Evolutionary conservation across 1,284 basidiomycete genomes (phyloP), one percentile per base, ranked within the genome.

Genomic region (Coriolopsis trogii): DNA sequence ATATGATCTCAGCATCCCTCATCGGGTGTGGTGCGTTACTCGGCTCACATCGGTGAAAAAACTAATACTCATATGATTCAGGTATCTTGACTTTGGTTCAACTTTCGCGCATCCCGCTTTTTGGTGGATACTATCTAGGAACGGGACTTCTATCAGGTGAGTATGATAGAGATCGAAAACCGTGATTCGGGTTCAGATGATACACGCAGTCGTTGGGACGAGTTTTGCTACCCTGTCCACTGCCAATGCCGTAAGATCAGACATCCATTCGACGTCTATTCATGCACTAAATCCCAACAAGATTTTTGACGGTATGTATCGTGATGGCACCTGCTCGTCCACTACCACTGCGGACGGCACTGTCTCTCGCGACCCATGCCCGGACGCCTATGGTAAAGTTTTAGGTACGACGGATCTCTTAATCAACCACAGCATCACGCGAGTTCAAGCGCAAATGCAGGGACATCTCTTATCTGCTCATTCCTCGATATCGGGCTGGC

Each of bases 191-290:
- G n/a, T n/a, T n/a, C n/a, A n/a, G n/a, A n/a, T n/a, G n/a, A n/a
- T n/a, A n/a, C n/a, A n/a, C 47, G 85, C 84, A 4, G 90, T 94
- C 2, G 90, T 93, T n/a, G 91, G 91, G 8, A 94, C 91, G 0
- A 88, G 85, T 63, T 94, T 94, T 64, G 80, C 91, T 7, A 92
- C 89, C 0, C 73, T 94, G 13, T 86, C 84, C 41, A 91, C 89
- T 2, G 89, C 87, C 1, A 80, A 81, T 58, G 76, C 85, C 0
- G 85, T 88, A 59, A 10, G 81, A 3, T 25, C 30, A 16, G 6
- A 16, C 5, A 21, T 6, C n/a, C 8, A 23, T 13, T 18, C 15
- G n/a, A 42, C 10, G n/a, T 16, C n/a, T 12, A n/a, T 13, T 12
- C 20, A 23, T 4, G 7, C 15, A n/a, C 26, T 28, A 18, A 18